Evolutionary conservation across 345 rosid genomes (phyloP).

Genomic region (Eutrema yunnanense): DNA sequence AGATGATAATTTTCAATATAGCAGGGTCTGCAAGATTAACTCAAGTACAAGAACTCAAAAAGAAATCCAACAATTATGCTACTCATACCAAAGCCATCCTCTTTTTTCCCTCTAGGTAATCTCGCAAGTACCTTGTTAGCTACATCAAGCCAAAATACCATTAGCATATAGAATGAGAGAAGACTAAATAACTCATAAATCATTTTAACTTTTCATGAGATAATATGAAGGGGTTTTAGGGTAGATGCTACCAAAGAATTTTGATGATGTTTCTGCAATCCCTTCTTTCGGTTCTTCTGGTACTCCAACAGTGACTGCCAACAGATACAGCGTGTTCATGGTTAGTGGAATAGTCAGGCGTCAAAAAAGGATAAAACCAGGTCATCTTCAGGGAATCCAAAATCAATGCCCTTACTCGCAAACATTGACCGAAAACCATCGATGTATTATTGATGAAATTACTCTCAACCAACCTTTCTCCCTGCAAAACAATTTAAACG

Average conservation of each 20-base stretch:
- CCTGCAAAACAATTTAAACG: slow-evolving; percentile 43
- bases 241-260: slow-evolving; percentile 66
- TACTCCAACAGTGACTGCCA: slow-evolving; percentile 77
- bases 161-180: not conserved
- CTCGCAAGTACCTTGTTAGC: slow-evolving; percentile 84
- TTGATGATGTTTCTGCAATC: slow-evolving; percentile 78
- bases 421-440: slow-evolving; percentile 85
- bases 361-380: not conserved
- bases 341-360: not conserved
- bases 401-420: slow-evolving; percentile 53
- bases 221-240: not conserved
- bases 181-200: not conserved
- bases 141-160: slow-evolving; percentile 28
- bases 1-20: not conserved
- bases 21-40: not conserved
- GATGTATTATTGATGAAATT: slow-evolving; percentile 92
- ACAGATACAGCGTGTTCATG: not conserved
- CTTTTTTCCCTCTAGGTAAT: slow-evolving; percentile 87
- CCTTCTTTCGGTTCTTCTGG: slow-evolving; percentile 84
- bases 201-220: not conserved
- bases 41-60: slow-evolving; percentile 2
- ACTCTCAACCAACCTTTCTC: slow-evolving; percentile 83
- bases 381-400: slow-evolving; percentile 8
- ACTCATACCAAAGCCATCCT: slow-evolving; percentile 80
- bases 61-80: not conserved